phyloP scores from a whole-genome alignment of 2,329 filamentous ascomycete genomes.

The Orbilia quercus region DNA sequence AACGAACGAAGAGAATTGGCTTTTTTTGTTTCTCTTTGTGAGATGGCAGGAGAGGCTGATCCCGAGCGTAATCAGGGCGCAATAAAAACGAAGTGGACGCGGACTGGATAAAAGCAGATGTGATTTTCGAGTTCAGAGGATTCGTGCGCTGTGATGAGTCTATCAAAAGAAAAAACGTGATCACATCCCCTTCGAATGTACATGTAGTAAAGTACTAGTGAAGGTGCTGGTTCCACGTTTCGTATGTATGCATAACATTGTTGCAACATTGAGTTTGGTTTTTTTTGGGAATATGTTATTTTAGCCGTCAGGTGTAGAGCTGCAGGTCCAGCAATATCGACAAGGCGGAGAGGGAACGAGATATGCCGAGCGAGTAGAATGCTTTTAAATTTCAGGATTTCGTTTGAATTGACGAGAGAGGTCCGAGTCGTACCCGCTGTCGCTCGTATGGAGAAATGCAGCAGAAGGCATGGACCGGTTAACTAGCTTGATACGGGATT shows the following conservation, averaged over 20 bases:
- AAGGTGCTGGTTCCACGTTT: conserved; percentile 17
- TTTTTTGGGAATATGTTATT: conserved; percentile 40
- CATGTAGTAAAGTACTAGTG: no score
- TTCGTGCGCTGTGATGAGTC: neutral
- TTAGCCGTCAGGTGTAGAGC: conserved; percentile 29
- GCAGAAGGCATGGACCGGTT: conserved; percentile 33
- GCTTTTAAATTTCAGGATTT: neutral
- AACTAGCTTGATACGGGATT: conserved; percentile 34
- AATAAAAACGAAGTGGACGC: conserved; percentile 27
- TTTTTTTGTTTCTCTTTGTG: conserved; percentile 2
- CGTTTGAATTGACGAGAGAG: neutral
- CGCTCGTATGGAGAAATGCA: conserved; percentile 55
- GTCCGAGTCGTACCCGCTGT: conserved; percentile 18
- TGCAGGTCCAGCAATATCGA: conserved; percentile 33
- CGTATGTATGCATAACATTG: conserved; percentile 37
- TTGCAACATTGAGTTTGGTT: neutral
- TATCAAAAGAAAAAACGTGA: neutral
- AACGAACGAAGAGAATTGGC: neutral
- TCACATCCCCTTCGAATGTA: neutral
- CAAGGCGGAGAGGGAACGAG: conserved; percentile 42
- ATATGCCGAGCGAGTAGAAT: conserved; percentile 23
- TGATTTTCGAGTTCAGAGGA: conserved; percentile 18
- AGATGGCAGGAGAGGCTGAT: conserved; percentile 18
- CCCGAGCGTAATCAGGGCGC: conserved; percentile 44
- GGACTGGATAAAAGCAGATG: conserved; percentile 51